Base-by-base conservation (phyloP, 352 stramenopile genomes). In the Phytophthora pini region DNA sequence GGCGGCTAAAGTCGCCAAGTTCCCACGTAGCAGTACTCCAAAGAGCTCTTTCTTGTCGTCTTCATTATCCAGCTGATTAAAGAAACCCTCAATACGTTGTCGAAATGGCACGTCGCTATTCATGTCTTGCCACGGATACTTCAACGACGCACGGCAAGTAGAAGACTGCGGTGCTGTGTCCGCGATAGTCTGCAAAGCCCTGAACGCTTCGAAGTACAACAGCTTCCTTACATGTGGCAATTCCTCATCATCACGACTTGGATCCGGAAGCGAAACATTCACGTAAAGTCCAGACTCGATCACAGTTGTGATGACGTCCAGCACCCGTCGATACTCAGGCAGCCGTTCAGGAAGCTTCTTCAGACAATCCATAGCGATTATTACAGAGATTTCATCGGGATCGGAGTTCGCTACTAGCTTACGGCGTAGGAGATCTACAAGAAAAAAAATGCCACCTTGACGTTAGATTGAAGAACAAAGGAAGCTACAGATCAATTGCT, bases 281-380 rank as follows among this genome's bases (percentile, higher is more conserved):
- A 77, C 22, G 38, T 69, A 88, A 7, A 92, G 51, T 1, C 76
- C 82, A 7, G 76, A 73, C 54, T 90, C 82, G 17, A 94, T 13
- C 9, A 92, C 48, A 22, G 40, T 40, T 22, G 89, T 68, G 11
- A 82, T 70, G 15, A 89, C 74, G 38, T 87, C 74, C 17, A 94
- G 55, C 31, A 91, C 72, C 5, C 80, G 83, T 20, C 67, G 72
- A 65, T 91, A 91, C n/a, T 77, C 71, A 45, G 85, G 85, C 2
- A 94, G 69, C 13, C 63, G 71, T 1, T 67, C 27, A 0, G 83
- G 64, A 29, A 94, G 66, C 17, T 89, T 85, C 41, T 79, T 81
- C 15, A 94, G 57, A 54, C 85, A 94, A 45, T 94, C 83, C 51
- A 94, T 68, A 3, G 85, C 85, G 40, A 94, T 89, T 2, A 72